Evolutionary conservation across 176 grass and related monocot species (phyloP), one percentile per base, ranked within the genome.

Genomic region (Lolium rigidum): DNA sequence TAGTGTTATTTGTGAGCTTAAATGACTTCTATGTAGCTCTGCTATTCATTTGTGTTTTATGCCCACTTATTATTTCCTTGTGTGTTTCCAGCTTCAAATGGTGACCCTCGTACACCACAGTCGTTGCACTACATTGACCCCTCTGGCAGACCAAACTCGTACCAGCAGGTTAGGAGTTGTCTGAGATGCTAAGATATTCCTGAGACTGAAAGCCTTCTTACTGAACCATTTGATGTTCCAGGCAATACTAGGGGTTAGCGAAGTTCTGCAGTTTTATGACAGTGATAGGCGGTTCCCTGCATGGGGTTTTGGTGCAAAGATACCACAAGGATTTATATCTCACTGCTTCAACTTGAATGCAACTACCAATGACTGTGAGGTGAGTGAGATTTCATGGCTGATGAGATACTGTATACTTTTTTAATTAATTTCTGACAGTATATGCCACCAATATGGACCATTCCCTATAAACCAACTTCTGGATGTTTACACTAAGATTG

Each of bases 81-180:
- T 56, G 26, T 79, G 6, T 79, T 70, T 89, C 54, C 83, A 99
- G 97, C 93, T 77, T 99, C 94, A 76, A 99, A 99, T 94, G 97
- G 97, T 14, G 94, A 94, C 50, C 94, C 97, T 57, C 87, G 85
- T 18, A 65, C 78, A 82, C 94, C 90, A 28, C 90, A 91, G 48
- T 99, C 94, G 4, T 91, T 96, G 90, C 97, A 99, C 81, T 99
- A 93, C 76, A 88, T 99, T 86, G 97, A 99, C 83, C 94, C 97
- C 62, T 85, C 97, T 80, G 88, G 92, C 75, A 94, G 90, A 88
- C 94, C 80, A 51, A 96, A 99, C 75, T 91, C 97, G 2, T 99
- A 99, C 81, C 97, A 99, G 49, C 97, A 96, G 92, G 97, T 99
- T 56, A 71, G 41, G 22, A 64, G 35, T 62, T 70, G 0, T 84